Evolutionary conservation across 2,329 filamentous ascomycete species (phyloP), one percentile per base, ranked within the genome.

Genomic region (Penicillium sp.): DNA sequence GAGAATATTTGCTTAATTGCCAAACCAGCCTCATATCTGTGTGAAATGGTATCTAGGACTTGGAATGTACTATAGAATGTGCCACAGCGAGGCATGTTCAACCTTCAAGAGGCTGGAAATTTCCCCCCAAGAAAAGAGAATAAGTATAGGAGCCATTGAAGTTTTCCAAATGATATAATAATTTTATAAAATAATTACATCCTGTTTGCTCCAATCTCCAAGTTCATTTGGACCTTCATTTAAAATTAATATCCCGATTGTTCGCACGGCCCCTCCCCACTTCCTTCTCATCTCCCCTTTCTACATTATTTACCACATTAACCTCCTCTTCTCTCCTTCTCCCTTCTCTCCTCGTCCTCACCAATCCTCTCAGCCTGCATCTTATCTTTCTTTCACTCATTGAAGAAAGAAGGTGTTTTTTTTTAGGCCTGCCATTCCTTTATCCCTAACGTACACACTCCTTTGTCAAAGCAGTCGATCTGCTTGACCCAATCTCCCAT

Each of bases 371-470:
- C 60, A 61, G 62, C 61, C 50, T 62, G 56, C 56, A 48, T 63
- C 60, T 56, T 60, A 55, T 56, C 64, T 66, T 69, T 65, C 67
- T 69, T 67, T 65, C 69, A 64, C 67, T 72, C 69, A 15, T 70
- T 72, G 50, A 57, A 56, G 57, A 50, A 69, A 69, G 67, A 62
- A 66, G 66, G 67, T 67, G 67, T 67, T 27, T 43, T 10, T 49
- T 29, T 29, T 4, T 25, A 52, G 63, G 71, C 67, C 67, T 69
- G 71, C 71, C 71, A 69, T 63, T 74, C 71, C 42, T 71, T 73
- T 69, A 54, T 58, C 54, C 50, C 46, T 38, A 47, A 57, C 56
- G 43, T 41, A 35, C 47, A 49, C 62, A 60, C 60, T 67, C 61
- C 25, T 62, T 62, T 45, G 50, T 63, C 58, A 57, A 65, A 8